phyloP scores from a whole-genome alignment of 73 alveolate genomes.

The Tetrahymena borealis region DNA sequence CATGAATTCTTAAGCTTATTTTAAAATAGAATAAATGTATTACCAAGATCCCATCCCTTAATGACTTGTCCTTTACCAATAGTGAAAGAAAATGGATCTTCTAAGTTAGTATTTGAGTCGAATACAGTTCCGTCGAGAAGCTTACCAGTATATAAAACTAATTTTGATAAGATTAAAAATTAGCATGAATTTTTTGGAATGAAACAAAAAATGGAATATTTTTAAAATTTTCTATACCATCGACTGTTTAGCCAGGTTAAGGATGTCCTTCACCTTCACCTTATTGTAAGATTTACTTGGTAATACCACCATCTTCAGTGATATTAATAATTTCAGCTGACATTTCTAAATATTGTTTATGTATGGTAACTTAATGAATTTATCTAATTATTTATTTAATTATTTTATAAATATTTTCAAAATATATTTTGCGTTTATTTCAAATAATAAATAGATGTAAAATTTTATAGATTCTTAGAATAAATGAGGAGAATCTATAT shows the following conservation, averaged over 20 bases:
- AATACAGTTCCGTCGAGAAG: slow-evolving; percentile 70
- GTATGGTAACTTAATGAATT: not conserved
- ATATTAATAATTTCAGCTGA: not conserved
- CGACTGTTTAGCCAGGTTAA: not conserved
- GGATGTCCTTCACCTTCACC: not conserved
- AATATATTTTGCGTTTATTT: no score
- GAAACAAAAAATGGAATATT: no score
- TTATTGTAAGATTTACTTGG: not conserved
- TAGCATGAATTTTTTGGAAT: no score
- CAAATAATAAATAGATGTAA: no score
- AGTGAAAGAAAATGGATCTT: slow-evolving; percentile 55
- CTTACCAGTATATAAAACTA: slow-evolving; percentile 70
- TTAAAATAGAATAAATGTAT: not conserved
- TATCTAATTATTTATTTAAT: not conserved
- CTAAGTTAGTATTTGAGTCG: slow-evolving; percentile 55
- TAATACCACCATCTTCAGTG: not conserved
- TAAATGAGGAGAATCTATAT: not conserved
- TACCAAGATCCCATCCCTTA: slow-evolving; percentile 90
- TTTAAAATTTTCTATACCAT: not conserved
- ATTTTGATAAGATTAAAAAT: not conserved
- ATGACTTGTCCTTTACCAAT: slow-evolving; percentile 84
- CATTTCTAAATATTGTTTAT: not conserved
- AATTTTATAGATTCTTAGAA: no score
- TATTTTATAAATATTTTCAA: not conserved
- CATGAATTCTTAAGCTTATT: no score